A percentile compares a stretch with the other conserved stretches of the same genome.
Conservation (phyloP, 257 asterid species). For the Nicotiana tabacum region DNA sequence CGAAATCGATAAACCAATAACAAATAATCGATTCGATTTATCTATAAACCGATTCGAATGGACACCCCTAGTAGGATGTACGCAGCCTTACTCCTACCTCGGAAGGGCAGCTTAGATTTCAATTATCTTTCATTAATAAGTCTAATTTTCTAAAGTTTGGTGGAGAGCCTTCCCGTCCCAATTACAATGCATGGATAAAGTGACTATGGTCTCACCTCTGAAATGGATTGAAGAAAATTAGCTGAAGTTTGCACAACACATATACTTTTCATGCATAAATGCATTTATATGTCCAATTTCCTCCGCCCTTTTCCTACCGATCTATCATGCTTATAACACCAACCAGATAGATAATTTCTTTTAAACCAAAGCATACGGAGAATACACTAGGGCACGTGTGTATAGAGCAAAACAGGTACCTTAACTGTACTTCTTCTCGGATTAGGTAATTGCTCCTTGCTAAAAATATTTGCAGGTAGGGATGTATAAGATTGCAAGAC, state of each 20-base stretch:
- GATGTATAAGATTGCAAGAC: constrained; percentile 78
- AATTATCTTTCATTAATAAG: neutral
- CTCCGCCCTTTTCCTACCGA: constrained; percentile 2
- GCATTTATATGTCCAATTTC: neutral
- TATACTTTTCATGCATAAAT: neutral
- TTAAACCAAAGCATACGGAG: neutral
- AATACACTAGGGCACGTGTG: neutral
- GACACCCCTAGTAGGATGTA: no score
- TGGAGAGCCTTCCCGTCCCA: neutral
- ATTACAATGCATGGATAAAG: neutral
- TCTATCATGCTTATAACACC: neutral
- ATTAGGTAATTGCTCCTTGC: constrained; percentile 43
- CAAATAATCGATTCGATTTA: no score
- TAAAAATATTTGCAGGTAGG: constrained; percentile 39
- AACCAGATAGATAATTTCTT: neutral
- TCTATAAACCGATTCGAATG: no score
- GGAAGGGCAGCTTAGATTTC: neutral
- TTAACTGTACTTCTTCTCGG: constrained; percentile 36
- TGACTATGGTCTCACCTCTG: neutral
- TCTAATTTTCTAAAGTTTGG: neutral
- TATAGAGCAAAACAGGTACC: constrained; percentile 31
- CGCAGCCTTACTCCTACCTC: no score
- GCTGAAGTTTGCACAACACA: neutral
- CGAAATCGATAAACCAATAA: no score
- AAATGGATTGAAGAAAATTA: constrained; percentile 1